Evolutionary conservation across 2,329 filamentous ascomycete genomes (phyloP), one percentile per base, ranked within the genome.

Genomic region (Trichoderma sp.): DNA sequence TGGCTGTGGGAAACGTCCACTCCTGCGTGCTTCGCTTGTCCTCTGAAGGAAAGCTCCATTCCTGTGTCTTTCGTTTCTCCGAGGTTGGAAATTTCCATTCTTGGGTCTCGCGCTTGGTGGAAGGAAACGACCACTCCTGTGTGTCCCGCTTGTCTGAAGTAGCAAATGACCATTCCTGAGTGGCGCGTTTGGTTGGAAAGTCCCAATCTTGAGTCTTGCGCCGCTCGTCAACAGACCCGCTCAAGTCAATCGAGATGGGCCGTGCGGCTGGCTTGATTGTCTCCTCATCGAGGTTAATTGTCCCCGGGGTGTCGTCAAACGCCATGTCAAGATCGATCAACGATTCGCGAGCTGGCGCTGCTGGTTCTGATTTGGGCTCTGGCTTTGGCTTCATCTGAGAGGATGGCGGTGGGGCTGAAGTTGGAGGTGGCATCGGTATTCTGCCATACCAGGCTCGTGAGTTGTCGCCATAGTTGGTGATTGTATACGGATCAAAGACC

Each of bases 11-110:
- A 68, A 75, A 75, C 11, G 63, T 24, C 72, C 72, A 75, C 53
- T 75, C 72, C 21, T 75, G 63, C 12, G 71, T 74, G 18, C 38
- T 67, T 50, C 71, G 50, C 6, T 74, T 74, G 24, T 66, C 63
- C 38, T 63, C 68, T 33, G 68, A 35, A 38, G 68, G 33, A 24
- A 89, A 90, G 71, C 87, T 89, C 89, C 89, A 90, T 69, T 89
- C 88, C 75, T 85, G 84, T 0, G 84, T 85, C 6, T 35, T 75
- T 5, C 73, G 73, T 73, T 74, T 74, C 12, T 74, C 71, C 2
- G 69, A 21, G 86, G 80, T 74, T 88, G 87, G 1, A 14, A 87
- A 88, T 87, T 78, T 68, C 75, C 75, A 76, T 3, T 76, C 75
- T 31, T 66, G 53, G 4, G 75, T 76, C 12, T 65, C 71, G 16